These are phyloP conservation scores for Musa beccarii DNA, from an alignment of 176 grass and related monocot genomes.

Conservation along the genomic window DNA sequence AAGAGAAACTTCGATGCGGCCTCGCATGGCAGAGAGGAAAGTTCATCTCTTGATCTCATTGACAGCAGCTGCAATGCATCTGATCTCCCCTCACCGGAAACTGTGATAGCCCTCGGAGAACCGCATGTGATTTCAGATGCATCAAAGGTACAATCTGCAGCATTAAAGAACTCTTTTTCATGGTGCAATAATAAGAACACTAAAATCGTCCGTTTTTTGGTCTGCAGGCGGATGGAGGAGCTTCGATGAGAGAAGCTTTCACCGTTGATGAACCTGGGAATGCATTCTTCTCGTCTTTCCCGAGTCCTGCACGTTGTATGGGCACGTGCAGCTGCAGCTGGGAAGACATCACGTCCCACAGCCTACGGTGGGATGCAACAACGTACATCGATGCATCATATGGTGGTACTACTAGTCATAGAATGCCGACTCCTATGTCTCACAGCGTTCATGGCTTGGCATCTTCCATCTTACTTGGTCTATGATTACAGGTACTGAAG, in stretches of 20 bases:
- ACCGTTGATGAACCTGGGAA: background rate
- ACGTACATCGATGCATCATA: background rate
- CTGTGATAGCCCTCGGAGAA: background rate
- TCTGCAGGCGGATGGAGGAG: no score
- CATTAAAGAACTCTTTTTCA: background rate
- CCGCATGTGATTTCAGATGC: background rate
- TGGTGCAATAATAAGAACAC: no score
- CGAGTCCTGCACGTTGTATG: slow-evolving; percentile 1
- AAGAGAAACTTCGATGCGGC: slow-evolving; percentile 26
- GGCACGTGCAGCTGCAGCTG: background rate
- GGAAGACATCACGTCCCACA: slow-evolving; percentile 5
- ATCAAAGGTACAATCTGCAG: background rate
- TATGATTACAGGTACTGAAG: slow-evolving; percentile 34
- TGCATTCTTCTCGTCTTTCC: background rate
- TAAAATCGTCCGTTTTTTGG: no score
- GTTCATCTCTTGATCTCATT: background rate
- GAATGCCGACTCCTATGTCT: background rate
- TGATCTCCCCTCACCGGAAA: background rate
- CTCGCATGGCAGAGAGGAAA: slow-evolving; percentile 13
- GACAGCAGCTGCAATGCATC: background rate
- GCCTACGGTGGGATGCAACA: background rate
- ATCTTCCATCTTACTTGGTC: background rate
- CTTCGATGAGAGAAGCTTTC: background rate
- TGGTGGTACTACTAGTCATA: background rate
- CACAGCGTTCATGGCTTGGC: background rate